Evolutionary conservation across 2,329 filamentous ascomycete species (phyloP), one percentile per base, ranked within the genome.

Genomic region (Drechslerella stenobrocha): DNA sequence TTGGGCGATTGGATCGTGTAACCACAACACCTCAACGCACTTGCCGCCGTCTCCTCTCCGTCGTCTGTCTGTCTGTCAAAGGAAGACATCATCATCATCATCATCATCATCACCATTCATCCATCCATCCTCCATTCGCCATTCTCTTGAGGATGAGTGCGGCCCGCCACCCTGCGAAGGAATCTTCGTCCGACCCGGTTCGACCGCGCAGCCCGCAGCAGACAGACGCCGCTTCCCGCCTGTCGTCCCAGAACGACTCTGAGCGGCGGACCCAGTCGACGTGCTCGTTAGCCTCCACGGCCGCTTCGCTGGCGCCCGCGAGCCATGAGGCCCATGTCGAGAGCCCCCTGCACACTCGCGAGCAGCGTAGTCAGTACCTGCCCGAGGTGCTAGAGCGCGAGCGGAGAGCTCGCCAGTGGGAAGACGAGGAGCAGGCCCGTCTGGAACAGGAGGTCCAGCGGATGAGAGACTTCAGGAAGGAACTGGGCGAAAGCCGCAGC

Each of bases 351-450:
- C 63, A 67, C 15, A 67, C 63, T 7, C 60, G 63, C 50, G 63
- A 67, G 55, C 63, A 67, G 63, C 50, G 63, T 52, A 67, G 63
- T 42, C 63, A 60, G 13, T 67, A 67, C 55, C 63, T 67, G 35
- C 63, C 55, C 42, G 63, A 67, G 28, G 63, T 67, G 20, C 42
- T 67, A 55, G 63, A 67, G 28, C 56, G 63, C 23, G 63, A 67
- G 45, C 63, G 63, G 32, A 67, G 55, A 46, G 55, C 63, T 40
- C 63, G 63, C 28, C 63, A 67, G 18, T 48, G 63, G 42, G 63
- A 67, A 32, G 63, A 66, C 50, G 61, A 67, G 23, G 63, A 67
- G 26, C 55, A 67, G 13, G 52, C 55, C 18, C 48, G 46, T 8
- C 35, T 32, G 23, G 63, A 60, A 40, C 53, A 51, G 45, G 63